Evolutionary conservation across 2,329 filamentous ascomycete genomes (phyloP), one percentile per base, ranked within the genome.

Genomic region (Trichoderma sp.): DNA sequence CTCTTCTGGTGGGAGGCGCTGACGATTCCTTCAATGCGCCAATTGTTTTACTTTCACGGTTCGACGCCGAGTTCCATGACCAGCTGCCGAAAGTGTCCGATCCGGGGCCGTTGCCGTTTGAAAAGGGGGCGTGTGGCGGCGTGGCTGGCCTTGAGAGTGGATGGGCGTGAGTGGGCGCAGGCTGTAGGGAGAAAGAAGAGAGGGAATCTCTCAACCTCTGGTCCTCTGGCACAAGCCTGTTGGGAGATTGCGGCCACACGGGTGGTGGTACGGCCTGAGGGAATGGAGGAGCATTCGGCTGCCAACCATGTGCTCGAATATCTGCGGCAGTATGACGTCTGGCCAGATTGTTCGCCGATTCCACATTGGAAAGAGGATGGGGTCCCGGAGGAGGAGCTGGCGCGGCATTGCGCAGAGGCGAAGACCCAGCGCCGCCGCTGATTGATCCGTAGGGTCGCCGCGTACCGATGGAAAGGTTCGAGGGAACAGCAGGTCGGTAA

Each of bases 241-340:
- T 87, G 0, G 87, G 87, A 10, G 87, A 88, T 3, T 86, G 81
- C 0, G 87, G 86, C 83, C 86, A 88, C 16, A 83, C 83, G 3
- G 81, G 79, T 0, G 85, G 82, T 10, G 83, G 79, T 2, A 83
- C 80, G 13, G 89, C 89, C 4, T 90, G 89, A 8, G 87, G 84
- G 76, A 89, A 92, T 13, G 90, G 92, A 5, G 91, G 91, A 31
- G 87, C 84, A 53, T 72, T 73, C 8, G 84, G 85, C 71, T 89
- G 90, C 89, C 92, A 95, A 47, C 91, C 93, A 77, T 94, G 91
- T 74, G 94, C 91, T 65, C 96, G 91, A 74, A 99, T 98, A 78
- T 99, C 96, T 70, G 96, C 96, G 49, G 94, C 95, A 1, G 96
- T 99, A 80, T 99, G 96, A 71, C 95, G 89, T 72, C 95, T 90